Conservation (phyloP, 352 stramenopile species). For the Blastocystis sp. region DNA sequence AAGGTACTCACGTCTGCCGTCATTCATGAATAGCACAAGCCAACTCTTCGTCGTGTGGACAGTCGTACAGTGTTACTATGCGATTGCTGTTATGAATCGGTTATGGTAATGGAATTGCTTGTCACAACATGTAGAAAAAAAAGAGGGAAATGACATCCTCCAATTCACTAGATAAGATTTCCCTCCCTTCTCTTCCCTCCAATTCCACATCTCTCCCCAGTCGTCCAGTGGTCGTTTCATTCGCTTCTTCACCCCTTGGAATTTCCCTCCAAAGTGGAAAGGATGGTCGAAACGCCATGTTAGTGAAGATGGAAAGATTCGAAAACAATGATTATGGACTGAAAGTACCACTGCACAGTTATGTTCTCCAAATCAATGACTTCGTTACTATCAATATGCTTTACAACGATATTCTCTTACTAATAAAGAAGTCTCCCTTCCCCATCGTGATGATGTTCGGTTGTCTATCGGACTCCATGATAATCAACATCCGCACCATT, state of each 20-base stretch:
- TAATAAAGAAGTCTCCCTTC: slow-evolving; percentile 12
- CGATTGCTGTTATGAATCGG: background rate
- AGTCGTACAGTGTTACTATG: background rate
- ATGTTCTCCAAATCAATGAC: slow-evolving; percentile 19
- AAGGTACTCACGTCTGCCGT: background rate
- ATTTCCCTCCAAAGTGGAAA: slow-evolving; percentile 5
- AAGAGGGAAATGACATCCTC: background rate
- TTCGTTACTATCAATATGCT: background rate
- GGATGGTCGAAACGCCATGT: background rate
- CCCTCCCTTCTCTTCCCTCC: background rate
- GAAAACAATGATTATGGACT: slow-evolving; percentile 45
- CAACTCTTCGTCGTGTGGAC: background rate
- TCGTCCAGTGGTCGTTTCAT: background rate
- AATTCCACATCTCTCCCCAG: background rate
- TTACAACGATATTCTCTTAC: background rate
- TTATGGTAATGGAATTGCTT: background rate
- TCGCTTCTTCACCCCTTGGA: slow-evolving; percentile 4
- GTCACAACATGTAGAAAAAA: background rate
- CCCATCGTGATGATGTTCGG: slow-evolving; percentile 6
- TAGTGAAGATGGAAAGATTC: background rate
- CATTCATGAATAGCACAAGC: background rate
- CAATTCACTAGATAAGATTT: background rate
- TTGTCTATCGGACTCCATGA: background rate
- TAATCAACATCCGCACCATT: background rate
- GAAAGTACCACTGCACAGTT: slow-evolving; percentile 11